Base-by-base conservation (phyloP, 2,329 filamentous ascomycete species). In the Shiraia bambusicola region DNA sequence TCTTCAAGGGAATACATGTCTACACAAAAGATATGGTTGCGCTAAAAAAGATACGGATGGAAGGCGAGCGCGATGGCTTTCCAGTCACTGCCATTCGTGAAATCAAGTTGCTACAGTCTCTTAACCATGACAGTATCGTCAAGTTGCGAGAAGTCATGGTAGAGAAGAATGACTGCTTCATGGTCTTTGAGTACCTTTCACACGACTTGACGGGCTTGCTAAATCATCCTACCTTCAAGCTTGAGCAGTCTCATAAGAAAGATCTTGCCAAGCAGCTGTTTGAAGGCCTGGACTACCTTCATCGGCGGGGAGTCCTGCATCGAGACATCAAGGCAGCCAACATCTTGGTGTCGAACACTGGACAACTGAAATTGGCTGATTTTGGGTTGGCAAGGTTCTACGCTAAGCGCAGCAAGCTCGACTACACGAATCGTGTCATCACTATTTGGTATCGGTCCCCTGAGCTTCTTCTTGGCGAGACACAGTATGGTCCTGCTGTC, bases 391-490 rank as follows among this genome's bases (percentile, higher is more conserved):
- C 93, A 10, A 85, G 94, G 27, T 98, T 98, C 70, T 98, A 95
- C 63, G 88, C 90, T 25, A 98, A 98, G 67, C 84, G 86, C 35
- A 84, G 86, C 47, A 88, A 93, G 66, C 80, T 95, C 33, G 92
- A 98, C 66, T 98, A 98, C 68, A 98, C 93, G 2, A 98, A 98
- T 65, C 87, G 93, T 26, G 94, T 98, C 57, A 95, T 98, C 64
- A 98, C 93, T 2, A 96, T 98, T 53, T 98, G 94, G 94, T 98
- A 98, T 62, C 87, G 93, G 13, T 93, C 93, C 0, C 93, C 93
- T 0, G 93, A 98, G 69, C 78, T 98, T 3, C 81, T 98, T 1
- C 80, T 98, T 1, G 93, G 93, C 2, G 88, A 86, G 33, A 82
- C 88, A n/a, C 93, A 98, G 67, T 98, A 98, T 71, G 97, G 93